Evolutionary conservation across 176 grass and related monocot genomes (phyloP).

Genomic region (Avena atlantica): DNA sequence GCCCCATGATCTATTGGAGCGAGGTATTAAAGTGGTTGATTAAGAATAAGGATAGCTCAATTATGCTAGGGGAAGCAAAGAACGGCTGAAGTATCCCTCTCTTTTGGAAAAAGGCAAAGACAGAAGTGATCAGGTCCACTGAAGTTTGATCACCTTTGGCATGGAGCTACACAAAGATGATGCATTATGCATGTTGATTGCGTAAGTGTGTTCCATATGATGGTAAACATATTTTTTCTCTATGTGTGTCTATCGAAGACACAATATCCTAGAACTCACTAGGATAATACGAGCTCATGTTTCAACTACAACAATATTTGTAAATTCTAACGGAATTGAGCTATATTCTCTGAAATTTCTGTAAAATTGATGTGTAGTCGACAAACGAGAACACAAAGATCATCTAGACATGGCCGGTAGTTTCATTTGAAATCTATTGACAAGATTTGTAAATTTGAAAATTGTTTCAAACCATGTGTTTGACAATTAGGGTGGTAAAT

Average conservation of each 20-base stretch:
- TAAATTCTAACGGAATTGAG: background rate
- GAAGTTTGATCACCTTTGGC: constrained; percentile 31
- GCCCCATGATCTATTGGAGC: background rate
- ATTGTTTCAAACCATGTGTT: too few species aligned
- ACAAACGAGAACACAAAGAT: background rate
- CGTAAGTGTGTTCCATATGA: constrained; percentile 17
- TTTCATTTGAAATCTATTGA: background rate
- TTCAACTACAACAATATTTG: background rate
- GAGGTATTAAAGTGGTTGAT: constrained; percentile 19
- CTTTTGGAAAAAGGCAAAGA: constrained; percentile 27
- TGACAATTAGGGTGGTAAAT: too few species aligned
- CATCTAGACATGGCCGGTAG: background rate
- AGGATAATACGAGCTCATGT: background rate
- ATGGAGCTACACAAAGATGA: background rate
- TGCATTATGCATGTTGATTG: background rate
- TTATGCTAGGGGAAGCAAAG: constrained; percentile 20
- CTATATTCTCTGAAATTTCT: background rate
- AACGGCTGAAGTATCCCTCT: constrained; percentile 31
- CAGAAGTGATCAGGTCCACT: background rate
- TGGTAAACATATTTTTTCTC: background rate
- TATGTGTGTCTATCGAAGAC: background rate
- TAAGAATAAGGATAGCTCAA: background rate
- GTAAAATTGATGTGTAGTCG: background rate
- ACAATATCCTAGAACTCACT: background rate
- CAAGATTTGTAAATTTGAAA: background rate